A percentile compares a stretch with the other conserved stretches of the same genome.
Conservation (phyloP, 805 yeast species). For the Yarrowia sp. region DNA sequence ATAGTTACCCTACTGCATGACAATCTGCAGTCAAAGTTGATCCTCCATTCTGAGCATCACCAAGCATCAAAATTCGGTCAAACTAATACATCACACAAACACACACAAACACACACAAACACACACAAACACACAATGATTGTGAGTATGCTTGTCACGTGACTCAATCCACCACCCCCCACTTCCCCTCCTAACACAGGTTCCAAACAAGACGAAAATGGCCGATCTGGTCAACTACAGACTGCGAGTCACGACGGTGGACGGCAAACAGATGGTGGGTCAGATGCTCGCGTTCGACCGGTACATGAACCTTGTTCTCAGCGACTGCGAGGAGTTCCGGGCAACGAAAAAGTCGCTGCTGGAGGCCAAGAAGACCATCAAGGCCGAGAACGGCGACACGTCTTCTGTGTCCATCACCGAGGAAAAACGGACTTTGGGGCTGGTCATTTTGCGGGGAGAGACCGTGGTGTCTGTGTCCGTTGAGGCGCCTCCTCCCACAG, state of each 20-base stretch:
- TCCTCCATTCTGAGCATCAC: conserved; percentile 22
- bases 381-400: conserved; percentile 40
- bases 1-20: conserved; percentile 36
- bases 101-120: neutral
- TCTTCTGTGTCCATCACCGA: conserved; percentile 51
- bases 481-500: conserved; percentile 65
- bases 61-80: neutral
- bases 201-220: conserved; percentile 57
- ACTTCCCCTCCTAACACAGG: conserved; percentile 37
- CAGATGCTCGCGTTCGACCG: conserved; percentile 86
- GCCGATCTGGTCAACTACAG: conserved; percentile 77
- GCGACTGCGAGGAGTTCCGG: conserved; percentile 85
- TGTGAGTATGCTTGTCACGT: conserved; percentile 10
- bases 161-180: too few species aligned
- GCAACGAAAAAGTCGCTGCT: conserved; percentile 54
- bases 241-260: conserved; percentile 75
- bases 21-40: conserved; percentile 32
- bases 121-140: conserved; percentile 14
- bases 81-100: neutral
- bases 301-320: conserved; percentile 82
- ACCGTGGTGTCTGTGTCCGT: conserved; percentile 75
- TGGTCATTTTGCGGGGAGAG: conserved; percentile 87
- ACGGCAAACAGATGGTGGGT: conserved; percentile 80
- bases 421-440: conserved; percentile 79
- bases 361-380: conserved; percentile 45